These are phyloP conservation scores for Lactifluus volemus DNA, from an alignment of 768 basidiomycete species.

Conservation along the genomic window DNA sequence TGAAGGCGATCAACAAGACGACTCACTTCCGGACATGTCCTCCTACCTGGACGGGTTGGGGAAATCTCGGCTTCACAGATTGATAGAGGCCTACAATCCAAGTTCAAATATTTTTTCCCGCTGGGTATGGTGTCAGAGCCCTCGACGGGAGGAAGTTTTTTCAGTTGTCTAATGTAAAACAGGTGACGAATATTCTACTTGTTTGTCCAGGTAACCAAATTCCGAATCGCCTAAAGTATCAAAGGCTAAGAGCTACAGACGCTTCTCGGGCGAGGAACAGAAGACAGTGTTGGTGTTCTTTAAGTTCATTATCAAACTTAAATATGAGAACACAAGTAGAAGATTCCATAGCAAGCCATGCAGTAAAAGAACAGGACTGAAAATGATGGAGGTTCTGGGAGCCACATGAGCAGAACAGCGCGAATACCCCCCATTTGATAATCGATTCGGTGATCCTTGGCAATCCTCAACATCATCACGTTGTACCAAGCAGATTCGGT, in stretches of 20 bases:
- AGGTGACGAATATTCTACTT: neutral
- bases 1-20: slow-evolving; percentile 52
- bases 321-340: neutral
- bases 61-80: slow-evolving; percentile 52
- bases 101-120: neutral
- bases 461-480: slow-evolving; percentile 46
- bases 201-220: neutral
- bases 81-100: neutral
- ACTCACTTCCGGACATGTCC: slow-evolving; percentile 57
- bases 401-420: slow-evolving; percentile 22
- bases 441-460: slow-evolving; percentile 23
- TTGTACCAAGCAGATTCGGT: slow-evolving; percentile 58
- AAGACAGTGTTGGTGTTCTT: no score
- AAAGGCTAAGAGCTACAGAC: neutral
- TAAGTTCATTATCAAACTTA: neutral
- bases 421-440: slow-evolving; percentile 21
- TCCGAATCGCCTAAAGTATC: neutral
- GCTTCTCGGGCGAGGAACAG: neutral
- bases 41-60: slow-evolving; percentile 57
- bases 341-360: neutral
- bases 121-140: neutral
- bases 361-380: neutral
- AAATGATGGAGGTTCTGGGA: neutral
- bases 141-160: neutral
- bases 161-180: neutral